These are phyloP conservation scores for Heliocybe sulcata DNA, from an alignment of 1,284 basidiomycete species.

Conservation along the genomic window DNA sequence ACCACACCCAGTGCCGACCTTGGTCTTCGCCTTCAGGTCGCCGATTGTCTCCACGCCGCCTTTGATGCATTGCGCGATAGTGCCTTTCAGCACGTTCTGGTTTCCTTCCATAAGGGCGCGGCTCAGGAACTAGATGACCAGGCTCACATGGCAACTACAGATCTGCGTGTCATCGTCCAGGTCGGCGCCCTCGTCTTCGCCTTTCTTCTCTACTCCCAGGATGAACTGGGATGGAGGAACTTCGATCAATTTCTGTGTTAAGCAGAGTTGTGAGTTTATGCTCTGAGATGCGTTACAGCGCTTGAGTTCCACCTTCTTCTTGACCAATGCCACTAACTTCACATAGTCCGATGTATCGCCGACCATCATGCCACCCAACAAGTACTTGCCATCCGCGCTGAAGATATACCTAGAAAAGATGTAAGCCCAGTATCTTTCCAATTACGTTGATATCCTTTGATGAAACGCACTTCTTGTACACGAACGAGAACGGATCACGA, in stretches of 20 bases:
- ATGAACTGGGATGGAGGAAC: slow-evolving; percentile 64
- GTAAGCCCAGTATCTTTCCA: background rate
- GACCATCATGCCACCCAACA: slow-evolving; percentile 79
- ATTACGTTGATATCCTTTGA: background rate
- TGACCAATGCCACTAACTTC: slow-evolving; percentile 65
- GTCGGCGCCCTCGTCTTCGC: slow-evolving; percentile 55
- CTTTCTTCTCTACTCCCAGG: slow-evolving; percentile 41
- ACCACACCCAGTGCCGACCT: slow-evolving; percentile 70
- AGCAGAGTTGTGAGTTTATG: slow-evolving; percentile 3
- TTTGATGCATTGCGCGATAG: slow-evolving; percentile 47
- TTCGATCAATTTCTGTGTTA: slow-evolving; percentile 50
- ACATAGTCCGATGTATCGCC: slow-evolving; percentile 69
- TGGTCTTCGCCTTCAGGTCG: slow-evolving; percentile 62
- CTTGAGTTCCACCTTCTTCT: slow-evolving; percentile 45
- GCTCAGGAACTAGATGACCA: background rate
- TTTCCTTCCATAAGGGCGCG: background rate
- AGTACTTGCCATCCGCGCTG: slow-evolving; percentile 65
- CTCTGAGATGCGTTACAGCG: background rate
- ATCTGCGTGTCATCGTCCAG: slow-evolving; percentile 69
- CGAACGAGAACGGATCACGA: slow-evolving; percentile 62
- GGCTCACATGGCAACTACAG: slow-evolving; percentile 53
- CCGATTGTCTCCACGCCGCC: slow-evolving; percentile 43
- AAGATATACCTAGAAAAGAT: slow-evolving; percentile 47
- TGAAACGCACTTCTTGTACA: slow-evolving; percentile 58
- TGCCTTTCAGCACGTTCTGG: slow-evolving; percentile 61